Evolutionary conservation across 176 grass and related monocot species (phyloP), one percentile per base, ranked within the genome.

Genomic region (Triticum turgidum): DNA sequence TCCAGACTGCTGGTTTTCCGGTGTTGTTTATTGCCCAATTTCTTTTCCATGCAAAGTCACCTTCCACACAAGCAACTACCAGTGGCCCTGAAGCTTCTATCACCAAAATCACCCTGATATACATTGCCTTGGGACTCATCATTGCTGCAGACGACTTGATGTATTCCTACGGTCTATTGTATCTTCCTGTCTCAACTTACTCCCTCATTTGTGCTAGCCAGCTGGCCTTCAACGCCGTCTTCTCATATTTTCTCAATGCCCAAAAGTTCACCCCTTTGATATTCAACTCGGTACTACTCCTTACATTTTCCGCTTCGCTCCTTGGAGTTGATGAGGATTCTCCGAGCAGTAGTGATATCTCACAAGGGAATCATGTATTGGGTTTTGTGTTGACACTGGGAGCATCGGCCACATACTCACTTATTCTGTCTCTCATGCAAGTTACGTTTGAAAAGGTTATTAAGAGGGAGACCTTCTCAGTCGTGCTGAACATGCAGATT

Each of bases 341-440:
- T 87, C 67, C 84, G 39, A 82, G 83, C 18, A 65, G 78, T 49
- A 52, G 70, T 27, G 71, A 59, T 71, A 21, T 88, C 38, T 73
- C 90, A 1, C 80, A 87, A 30, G 88, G 83, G 37, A 91, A 91
- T 49, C 89, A 91, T 63, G 84, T 74, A 24, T 34, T 91, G 67
- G 92, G 94, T 45, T 99, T 99, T 15, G 11, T 92, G 67, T 73
- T 96, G 86, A 91, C 94, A 56, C 44, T 94, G 27, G 97, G 91
- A 76, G 94, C 97, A 80, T 94, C 97, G 9, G 94, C 97, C 44
- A 88, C 90, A 56, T 96, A 92, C 80, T 94, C 97, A 6, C 90
- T 99, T 38, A 91, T 96, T 76, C 97, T 99, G 66, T 99, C 97
- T n/a, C 87, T 99, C 27, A 99, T 94, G 90, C 89, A 96, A 91